Evolutionary conservation across 495 filamentous ascomycete genomes (phyloP), one percentile per base, ranked within the genome.

Genomic region (Penicillium mononematosum): DNA sequence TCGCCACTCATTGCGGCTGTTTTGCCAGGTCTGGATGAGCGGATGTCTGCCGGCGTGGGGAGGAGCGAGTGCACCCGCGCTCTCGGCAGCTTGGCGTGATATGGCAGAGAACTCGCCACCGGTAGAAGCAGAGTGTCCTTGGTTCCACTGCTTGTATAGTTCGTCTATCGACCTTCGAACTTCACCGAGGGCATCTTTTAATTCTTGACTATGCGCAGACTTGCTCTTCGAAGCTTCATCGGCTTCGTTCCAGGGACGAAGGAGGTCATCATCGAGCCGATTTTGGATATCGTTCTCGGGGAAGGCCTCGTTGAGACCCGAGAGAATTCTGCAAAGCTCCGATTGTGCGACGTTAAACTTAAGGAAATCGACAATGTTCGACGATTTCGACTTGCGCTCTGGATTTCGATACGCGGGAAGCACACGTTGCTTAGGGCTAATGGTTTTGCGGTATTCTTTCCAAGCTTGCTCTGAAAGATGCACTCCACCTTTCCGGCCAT

Each of bases 401-500:
- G 57, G 69, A 68, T 70, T 78, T 64, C 79, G 66, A 70, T 80
- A 67, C 47, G 75, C 63, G 3, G 75, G 66, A 38, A 64, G 70
- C 11, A 24, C 58, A 17, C 66, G 70, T 27, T 55, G 38, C 12
- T 66, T 70, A 1, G 67, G 73, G 56, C 63, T 71, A 36, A 74
- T 66, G 5, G 67, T 74, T 56, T 76, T 75, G 16, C 76, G 76
- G 32, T 85, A 78, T 25, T 61, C 43, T 4, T 74, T 55, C 82
- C 83, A 91, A 25, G 81, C 77, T 0, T 75, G 66, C 11, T 83
- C 75, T 19, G 75, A 80, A 32, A 95, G 87, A n/a, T 72, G 70
- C 1, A 76, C 66, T 20, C 92, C 92, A 38, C 88, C 84, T 64
- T 97, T 98, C 14, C 83, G 78, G 14, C 86, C 83, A 63, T 98